Conservation (phyloP, 495 filamentous ascomycete genomes). For the Xylaria flabelliformis region DNA sequence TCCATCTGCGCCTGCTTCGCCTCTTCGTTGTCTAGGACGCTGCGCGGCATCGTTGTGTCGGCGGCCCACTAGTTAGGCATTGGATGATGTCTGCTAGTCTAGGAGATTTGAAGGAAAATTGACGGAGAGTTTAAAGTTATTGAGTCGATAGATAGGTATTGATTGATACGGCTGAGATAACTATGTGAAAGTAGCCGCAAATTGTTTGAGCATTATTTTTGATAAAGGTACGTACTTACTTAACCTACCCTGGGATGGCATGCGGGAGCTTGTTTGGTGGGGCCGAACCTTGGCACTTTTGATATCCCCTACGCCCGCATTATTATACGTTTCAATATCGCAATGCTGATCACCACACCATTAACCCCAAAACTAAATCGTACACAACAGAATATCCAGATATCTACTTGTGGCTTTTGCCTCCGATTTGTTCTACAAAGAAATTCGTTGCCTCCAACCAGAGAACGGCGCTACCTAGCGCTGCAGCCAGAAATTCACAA, state of each 20-base stretch:
- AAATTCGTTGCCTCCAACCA: too few species aligned
- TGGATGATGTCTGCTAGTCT: background rate
- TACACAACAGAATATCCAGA: too few species aligned
- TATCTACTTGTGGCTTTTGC: too few species aligned
- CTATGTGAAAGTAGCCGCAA: background rate
- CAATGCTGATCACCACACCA: too few species aligned
- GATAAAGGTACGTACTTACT: background rate
- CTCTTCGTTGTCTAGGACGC: slow-evolving; percentile 59
- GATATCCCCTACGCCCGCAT: too few species aligned
- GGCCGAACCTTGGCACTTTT: background rate
- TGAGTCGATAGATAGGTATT: background rate
- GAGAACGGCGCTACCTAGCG: too few species aligned
- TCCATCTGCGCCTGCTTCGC: slow-evolving; percentile 66
- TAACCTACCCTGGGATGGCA: background rate
- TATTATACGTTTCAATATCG: too few species aligned
- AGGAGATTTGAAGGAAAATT: background rate
- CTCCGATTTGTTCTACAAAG: too few species aligned
- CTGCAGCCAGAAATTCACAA: too few species aligned
- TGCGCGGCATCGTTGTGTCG: slow-evolving; percentile 38
- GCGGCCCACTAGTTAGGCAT: slow-evolving; percentile 6
- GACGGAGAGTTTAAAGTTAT: background rate
- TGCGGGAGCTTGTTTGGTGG: slow-evolving; percentile 22
- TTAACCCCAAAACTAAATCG: too few species aligned
- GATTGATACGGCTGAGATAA: background rate
- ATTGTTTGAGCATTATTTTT: slow-evolving; percentile 4